These are phyloP conservation scores for Mycogone perniciosa DNA, from an alignment of 2,329 filamentous ascomycete genomes.

Conservation along the genomic window DNA sequence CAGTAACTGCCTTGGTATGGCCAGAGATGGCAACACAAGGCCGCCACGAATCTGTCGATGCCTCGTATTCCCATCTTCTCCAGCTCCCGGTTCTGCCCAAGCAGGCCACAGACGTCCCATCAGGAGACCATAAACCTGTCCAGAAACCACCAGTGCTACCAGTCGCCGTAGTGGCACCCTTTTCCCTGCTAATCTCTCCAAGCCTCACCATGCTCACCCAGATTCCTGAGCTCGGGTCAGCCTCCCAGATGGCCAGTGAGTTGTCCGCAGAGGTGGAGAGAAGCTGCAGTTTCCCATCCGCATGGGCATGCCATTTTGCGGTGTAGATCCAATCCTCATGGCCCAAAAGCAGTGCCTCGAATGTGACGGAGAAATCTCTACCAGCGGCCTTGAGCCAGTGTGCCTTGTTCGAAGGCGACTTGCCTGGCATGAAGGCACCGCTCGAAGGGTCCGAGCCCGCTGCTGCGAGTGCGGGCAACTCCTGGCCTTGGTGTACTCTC, in stretches of 20 bases:
- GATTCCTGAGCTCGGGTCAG: slow-evolving; percentile 75
- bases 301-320: slow-evolving; percentile 60
- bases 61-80: slow-evolving; percentile 71
- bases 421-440: slow-evolving; percentile 56
- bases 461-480: slow-evolving; percentile 51
- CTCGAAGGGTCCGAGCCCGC: slow-evolving; percentile 50
- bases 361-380: slow-evolving; percentile 72
- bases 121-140: slow-evolving; percentile 86
- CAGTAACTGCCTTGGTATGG: slow-evolving; percentile 75
- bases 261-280: slow-evolving; percentile 93
- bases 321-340: slow-evolving; percentile 99
- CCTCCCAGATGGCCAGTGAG: slow-evolving; percentile 87
- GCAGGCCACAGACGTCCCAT: slow-evolving; percentile 67
- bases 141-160: slow-evolving; percentile 95
- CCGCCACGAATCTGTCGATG: slow-evolving; percentile 60
- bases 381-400: slow-evolving; percentile 61
- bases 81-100: slow-evolving; percentile 90
- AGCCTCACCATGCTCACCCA: slow-evolving; percentile 84
- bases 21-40: slow-evolving; percentile 74
- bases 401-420: slow-evolving; percentile 81
- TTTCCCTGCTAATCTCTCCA: slow-evolving; percentile 89
- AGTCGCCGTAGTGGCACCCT: slow-evolving; percentile 92
- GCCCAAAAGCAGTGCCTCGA: slow-evolving; percentile 87
- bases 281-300: slow-evolving; percentile 56
- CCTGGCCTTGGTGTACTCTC: slow-evolving; percentile 69